phyloP scores from a whole-genome alignment of 345 rosid genomes.

The Eucalyptus sp. region DNA sequence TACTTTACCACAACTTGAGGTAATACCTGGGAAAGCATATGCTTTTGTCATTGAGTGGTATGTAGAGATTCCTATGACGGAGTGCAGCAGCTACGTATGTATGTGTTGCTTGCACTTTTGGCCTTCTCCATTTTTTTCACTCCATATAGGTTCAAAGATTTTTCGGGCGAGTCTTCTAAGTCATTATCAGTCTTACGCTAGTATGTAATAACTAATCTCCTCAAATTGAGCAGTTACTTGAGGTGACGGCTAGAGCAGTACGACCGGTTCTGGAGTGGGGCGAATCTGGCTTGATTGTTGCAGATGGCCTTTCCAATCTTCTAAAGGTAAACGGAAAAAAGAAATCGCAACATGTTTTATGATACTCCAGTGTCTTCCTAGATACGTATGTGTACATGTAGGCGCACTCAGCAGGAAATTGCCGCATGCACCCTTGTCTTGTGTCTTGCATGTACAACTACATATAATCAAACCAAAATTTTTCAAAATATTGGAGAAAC shows the following conservation, averaged over 20 bases:
- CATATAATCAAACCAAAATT: background rate
- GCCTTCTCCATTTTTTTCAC: background rate
- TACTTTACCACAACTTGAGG: conserved; percentile 94
- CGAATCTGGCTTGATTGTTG: conserved; percentile 77
- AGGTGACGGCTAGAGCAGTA: conserved; percentile 95
- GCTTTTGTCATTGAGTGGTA: background rate
- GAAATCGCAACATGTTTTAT: background rate
- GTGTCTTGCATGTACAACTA: background rate
- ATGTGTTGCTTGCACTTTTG: background rate
- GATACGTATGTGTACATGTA: background rate
- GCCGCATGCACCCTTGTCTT: background rate
- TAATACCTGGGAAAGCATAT: conserved; percentile 1
- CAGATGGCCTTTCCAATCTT: conserved; percentile 83
- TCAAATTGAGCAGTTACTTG: conserved; percentile 52
- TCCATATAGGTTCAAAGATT: background rate
- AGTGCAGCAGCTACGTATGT: background rate
- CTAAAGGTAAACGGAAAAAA: conserved; percentile 45
- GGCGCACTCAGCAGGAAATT: background rate
- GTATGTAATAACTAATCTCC: background rate
- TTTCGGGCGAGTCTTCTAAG: background rate
- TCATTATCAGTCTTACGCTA: background rate
- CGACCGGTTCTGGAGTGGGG: conserved; percentile 76
- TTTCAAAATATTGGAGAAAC: background rate
- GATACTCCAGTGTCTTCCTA: background rate
- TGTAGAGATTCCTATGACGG: background rate